Conservation (phyloP, 345 rosid genomes). For the Salix purpurea region DNA sequence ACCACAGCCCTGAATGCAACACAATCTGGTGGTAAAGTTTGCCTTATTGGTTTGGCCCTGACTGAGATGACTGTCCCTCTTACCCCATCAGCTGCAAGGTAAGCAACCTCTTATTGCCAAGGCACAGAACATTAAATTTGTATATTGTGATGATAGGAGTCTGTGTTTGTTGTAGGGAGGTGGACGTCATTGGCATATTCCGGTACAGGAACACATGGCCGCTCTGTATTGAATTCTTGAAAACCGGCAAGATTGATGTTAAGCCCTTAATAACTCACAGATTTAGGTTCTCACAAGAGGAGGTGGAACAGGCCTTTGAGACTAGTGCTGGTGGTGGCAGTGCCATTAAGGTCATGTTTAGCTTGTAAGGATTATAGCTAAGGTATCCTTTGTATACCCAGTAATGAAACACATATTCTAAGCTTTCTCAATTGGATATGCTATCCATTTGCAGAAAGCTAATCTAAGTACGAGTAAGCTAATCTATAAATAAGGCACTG, state of each 20-base stretch:
- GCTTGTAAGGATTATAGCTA: constrained; percentile 30
- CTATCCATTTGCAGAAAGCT: too few relatives aligned
- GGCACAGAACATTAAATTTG: not conserved
- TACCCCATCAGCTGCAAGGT: constrained; percentile 92
- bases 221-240: constrained; percentile 63
- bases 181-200: constrained; percentile 76
- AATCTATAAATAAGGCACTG: too few relatives aligned
- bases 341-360: constrained; percentile 94
- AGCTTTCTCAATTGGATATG: too few relatives aligned
- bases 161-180: constrained; percentile 54
- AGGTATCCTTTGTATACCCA: too few relatives aligned
- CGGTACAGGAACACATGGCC: constrained; percentile 95
- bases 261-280: constrained; percentile 85
- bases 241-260: constrained; percentile 75
- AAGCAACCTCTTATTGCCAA: not conserved
- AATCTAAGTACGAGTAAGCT: too few relatives aligned
- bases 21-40: constrained; percentile 79
- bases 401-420: too few relatives aligned
- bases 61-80: constrained; percentile 79
- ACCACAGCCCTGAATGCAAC: constrained; percentile 76
- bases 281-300: constrained; percentile 78
- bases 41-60: constrained; percentile 88
- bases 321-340: constrained; percentile 75
- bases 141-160: not conserved
- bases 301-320: constrained; percentile 75